These are phyloP conservation scores for Scheffersomyces stipitis DNA, from an alignment of 805 yeast genomes.

Conservation along the genomic window DNA sequence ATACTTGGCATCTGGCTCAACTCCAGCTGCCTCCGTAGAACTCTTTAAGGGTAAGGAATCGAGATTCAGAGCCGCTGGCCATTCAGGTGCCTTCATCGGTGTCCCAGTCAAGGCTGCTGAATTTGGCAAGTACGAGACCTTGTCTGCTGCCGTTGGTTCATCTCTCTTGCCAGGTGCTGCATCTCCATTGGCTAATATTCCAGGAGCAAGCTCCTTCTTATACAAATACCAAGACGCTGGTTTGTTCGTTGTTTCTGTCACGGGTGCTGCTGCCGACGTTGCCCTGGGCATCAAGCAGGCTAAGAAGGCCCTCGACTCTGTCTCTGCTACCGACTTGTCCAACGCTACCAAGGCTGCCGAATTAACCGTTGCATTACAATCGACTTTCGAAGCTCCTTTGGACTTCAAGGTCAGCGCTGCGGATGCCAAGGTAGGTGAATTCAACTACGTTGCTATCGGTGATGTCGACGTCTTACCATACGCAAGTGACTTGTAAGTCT, in stretches of 20 bases:
- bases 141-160: conserved; percentile 66
- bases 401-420: conserved; percentile 32
- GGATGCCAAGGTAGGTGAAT: conserved; percentile 51
- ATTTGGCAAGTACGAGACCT: conserved; percentile 65
- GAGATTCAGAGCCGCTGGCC: conserved; percentile 64
- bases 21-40: conserved; percentile 39
- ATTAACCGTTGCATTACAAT: conserved; percentile 44
- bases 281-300: conserved; percentile 61
- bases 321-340: conserved; percentile 52
- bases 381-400: conserved; percentile 31
- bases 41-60: conserved; percentile 64
- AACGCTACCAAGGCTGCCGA: conserved; percentile 47
- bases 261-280: conserved; percentile 57
- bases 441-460: conserved; percentile 89
- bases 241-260: conserved; percentile 68
- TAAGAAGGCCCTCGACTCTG: conserved; percentile 40
- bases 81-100: conserved; percentile 76
- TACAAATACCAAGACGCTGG: conserved; percentile 76
- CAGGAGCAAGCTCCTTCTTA: conserved; percentile 53
- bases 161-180: conserved; percentile 56
- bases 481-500: conserved; percentile 75
- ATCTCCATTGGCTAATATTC: conserved; percentile 48
- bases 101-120: conserved; percentile 68
- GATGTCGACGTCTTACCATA: conserved; percentile 82
- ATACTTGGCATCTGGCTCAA: conserved; percentile 60